A percentile compares a stretch with the other conserved stretches of the same genome.
phyloP scores from a whole-genome alignment of 1,284 basidiomycete species.

The Trichosporon inkin region DNA sequence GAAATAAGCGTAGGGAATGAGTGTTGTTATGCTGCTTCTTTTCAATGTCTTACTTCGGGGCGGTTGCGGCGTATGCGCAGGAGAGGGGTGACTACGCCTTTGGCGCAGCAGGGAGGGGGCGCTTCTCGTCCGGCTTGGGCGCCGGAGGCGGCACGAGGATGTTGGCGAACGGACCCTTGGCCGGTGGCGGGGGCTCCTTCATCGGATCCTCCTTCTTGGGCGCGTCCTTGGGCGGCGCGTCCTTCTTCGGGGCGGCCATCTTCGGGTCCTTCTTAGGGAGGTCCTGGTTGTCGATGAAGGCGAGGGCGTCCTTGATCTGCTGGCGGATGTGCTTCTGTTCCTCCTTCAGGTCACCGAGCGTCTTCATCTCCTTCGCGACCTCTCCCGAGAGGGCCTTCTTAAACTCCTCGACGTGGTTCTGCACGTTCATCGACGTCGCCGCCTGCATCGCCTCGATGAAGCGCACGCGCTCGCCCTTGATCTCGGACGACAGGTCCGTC shows the following conservation, averaged over 20 bases:
- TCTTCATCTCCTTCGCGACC: conserved; percentile 62
- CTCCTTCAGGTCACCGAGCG: conserved; percentile 66
- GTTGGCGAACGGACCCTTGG: background rate
- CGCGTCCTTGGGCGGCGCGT: background rate
- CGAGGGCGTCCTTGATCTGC: conserved; percentile 49
- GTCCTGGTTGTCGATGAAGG: conserved; percentile 42
- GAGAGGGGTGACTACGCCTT: background rate
- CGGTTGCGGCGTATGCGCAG: no score
- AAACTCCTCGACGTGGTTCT: conserved; percentile 69
- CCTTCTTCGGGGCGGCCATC: background rate
- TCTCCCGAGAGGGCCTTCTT: conserved; percentile 46
- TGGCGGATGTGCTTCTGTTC: conserved; percentile 69
- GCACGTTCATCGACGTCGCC: conserved; percentile 77
- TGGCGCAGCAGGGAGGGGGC: background rate
- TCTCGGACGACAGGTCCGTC: conserved; percentile 72
- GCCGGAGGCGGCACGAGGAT: conserved; percentile 1
- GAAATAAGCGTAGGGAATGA: no score
- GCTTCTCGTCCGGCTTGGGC: conserved; percentile 3
- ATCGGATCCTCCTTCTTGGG: background rate
- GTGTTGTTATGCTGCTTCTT: no score
- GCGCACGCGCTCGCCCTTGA: conserved; percentile 71
- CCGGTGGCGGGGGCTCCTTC: background rate
- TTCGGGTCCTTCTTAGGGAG: background rate
- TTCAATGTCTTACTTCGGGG: no score
- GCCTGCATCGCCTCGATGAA: conserved; percentile 89